A percentile compares a stretch with the other conserved stretches of the same genome.
Evolutionary conservation across 208 protist genomes (phyloP).

Genomic region (Wallacemonas sp.): DNA sequence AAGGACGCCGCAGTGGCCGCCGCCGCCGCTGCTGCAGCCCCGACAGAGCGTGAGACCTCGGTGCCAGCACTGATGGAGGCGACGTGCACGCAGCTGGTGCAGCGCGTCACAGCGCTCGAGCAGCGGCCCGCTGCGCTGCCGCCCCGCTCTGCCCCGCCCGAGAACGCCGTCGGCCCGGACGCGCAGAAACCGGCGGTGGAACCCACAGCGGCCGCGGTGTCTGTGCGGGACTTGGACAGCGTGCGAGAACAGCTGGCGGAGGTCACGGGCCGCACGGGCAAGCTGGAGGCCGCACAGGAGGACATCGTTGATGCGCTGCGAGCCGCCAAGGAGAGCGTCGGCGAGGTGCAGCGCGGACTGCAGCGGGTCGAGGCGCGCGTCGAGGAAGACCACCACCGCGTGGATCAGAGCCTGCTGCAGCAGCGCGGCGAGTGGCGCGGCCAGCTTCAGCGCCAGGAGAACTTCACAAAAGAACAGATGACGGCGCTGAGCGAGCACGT

Average conservation of each 20-base stretch:
- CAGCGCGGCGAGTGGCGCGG: slow-evolving; percentile 5
- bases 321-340: not conserved
- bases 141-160: not conserved
- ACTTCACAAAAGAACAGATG: not conserved
- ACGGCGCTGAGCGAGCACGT: not conserved
- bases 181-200: not conserved
- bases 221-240: not conserved
- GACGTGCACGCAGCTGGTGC: not conserved
- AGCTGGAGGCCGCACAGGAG: not conserved
- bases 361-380: not conserved
- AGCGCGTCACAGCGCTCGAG: not conserved
- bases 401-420: not conserved
- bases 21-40: not conserved
- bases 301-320: not conserved
- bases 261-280: not conserved
- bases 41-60: not conserved
- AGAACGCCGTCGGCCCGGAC: too few species aligned
- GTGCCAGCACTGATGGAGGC: not conserved
- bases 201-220: not conserved
- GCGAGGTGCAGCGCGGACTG: not conserved
- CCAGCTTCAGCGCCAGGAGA: not conserved
- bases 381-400: not conserved
- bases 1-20: not conserved
- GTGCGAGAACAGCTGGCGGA: not conserved
- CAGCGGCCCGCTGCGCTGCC: not conserved